phyloP scores from a whole-genome alignment of 2,329 filamentous ascomycete genomes.

The Alternaria triticina region DNA sequence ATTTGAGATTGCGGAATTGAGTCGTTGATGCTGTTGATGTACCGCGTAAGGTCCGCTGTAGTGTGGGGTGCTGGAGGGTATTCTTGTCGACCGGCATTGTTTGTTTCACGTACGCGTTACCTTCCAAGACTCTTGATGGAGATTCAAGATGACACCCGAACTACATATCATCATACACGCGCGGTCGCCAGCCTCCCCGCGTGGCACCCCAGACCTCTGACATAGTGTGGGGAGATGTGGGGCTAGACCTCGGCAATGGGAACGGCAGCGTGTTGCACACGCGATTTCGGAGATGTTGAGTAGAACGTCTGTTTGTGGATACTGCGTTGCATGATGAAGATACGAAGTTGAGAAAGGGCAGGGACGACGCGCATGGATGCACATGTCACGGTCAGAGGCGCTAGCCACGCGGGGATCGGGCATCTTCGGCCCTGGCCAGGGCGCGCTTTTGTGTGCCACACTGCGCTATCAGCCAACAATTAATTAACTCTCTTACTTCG shows the following conservation, averaged over 20 bases:
- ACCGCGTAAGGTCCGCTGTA: constrained; percentile 26
- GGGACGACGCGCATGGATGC: too few species aligned
- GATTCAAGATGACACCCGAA: too few species aligned
- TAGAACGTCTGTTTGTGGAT: not conserved
- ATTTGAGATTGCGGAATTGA: constrained; percentile 48
- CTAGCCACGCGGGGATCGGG: not conserved
- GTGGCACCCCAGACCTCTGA: not conserved
- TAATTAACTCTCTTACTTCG: too few species aligned
- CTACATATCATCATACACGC: too few species aligned
- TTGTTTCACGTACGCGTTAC: not conserved
- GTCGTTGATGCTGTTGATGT: constrained; percentile 21
- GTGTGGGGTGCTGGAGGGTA: constrained; percentile 18
- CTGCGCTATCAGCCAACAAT: too few species aligned
- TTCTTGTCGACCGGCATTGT: not conserved
- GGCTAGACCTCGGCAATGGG: constrained; percentile 11
- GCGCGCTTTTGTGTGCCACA: too few species aligned
- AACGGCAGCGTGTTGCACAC: not conserved
- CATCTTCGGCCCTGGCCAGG: not conserved
- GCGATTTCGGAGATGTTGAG: not conserved
- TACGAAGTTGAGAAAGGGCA: not conserved
- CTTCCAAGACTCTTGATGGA: too few species aligned
- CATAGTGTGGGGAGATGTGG: constrained; percentile 11
- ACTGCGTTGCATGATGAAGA: too few species aligned
- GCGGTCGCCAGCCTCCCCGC: not conserved
- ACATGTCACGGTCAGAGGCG: not conserved